Evolutionary conservation across 2,329 filamentous ascomycete species (phyloP).

Genomic region (Hypoxylon sp.): DNA sequence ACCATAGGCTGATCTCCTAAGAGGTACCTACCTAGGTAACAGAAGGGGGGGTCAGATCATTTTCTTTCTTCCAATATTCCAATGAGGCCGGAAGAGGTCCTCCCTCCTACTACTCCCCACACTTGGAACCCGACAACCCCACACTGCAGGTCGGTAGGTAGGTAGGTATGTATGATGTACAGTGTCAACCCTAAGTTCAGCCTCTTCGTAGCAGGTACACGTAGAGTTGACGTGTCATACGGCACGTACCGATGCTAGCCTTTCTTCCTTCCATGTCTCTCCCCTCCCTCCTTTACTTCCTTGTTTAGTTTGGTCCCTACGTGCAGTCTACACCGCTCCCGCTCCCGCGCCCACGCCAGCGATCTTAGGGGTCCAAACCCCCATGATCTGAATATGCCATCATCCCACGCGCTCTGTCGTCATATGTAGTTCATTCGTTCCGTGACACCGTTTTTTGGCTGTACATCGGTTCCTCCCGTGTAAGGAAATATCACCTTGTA

Average conservation of each 20-base stretch:
- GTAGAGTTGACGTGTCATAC: conserved; percentile 24
- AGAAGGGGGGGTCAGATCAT: too few species aligned
- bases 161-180: conserved; percentile 28
- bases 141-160: too few species aligned
- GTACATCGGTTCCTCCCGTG: too few species aligned
- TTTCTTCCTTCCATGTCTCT: too few species aligned
- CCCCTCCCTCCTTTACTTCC: conserved; percentile 5
- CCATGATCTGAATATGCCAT: conserved; percentile 4
- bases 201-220: conserved; percentile 21
- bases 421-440: conserved; percentile 7
- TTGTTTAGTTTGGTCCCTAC: not conserved
- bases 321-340: not conserved
- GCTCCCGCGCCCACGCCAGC: conserved; percentile 26
- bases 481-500: too few species aligned
- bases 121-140: too few species aligned
- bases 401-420: conserved; percentile 26
- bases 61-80: too few species aligned
- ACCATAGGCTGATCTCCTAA: too few species aligned
- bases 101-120: conserved; percentile 4
- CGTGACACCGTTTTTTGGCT: not conserved
- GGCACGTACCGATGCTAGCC: conserved; percentile 27
- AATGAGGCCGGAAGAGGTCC: too few species aligned
- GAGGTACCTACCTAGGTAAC: too few species aligned
- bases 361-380: conserved; percentile 7
- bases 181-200: conserved; percentile 26